Evolutionary conservation across 2,329 filamentous ascomycete species (phyloP).

Genomic region (Neospermospora avenae): DNA sequence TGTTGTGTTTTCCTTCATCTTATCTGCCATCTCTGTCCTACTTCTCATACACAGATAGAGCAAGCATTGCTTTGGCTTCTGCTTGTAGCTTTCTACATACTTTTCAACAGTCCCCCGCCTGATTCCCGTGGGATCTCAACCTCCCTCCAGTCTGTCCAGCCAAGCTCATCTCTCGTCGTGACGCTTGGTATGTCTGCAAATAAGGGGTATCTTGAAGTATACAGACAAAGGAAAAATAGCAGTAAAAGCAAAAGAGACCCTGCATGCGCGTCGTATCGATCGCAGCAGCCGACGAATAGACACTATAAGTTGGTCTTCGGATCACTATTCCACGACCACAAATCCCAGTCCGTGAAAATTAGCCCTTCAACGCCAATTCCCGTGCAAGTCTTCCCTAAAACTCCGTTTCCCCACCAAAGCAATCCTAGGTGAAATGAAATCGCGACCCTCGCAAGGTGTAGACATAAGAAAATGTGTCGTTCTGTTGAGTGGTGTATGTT

Average conservation of each 20-base stretch:
- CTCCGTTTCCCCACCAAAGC: background rate
- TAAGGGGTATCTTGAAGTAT: conserved; percentile 12
- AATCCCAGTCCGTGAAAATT: background rate
- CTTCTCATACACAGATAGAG: no score
- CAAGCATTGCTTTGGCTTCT: no score
- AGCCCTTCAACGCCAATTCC: background rate
- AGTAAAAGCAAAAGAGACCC: background rate
- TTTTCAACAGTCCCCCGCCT: background rate
- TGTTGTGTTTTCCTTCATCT: no score
- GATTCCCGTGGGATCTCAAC: background rate
- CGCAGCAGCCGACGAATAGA: background rate
- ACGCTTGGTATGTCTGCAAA: conserved; percentile 3
- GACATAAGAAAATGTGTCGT: conserved; percentile 22
- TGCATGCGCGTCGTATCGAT: background rate
- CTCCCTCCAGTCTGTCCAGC: background rate
- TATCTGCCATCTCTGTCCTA: no score
- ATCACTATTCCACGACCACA: background rate
- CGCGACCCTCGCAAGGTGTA: background rate
- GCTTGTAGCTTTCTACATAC: no score
- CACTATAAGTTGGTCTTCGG: background rate
- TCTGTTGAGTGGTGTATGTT: conserved; percentile 26
- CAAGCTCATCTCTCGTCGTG: background rate
- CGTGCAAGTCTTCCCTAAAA: background rate
- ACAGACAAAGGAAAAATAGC: background rate
- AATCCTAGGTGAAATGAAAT: background rate